Base-by-base conservation (phyloP, 1,139 yeast genomes). In the Blastobotrys ciferrii region DNA sequence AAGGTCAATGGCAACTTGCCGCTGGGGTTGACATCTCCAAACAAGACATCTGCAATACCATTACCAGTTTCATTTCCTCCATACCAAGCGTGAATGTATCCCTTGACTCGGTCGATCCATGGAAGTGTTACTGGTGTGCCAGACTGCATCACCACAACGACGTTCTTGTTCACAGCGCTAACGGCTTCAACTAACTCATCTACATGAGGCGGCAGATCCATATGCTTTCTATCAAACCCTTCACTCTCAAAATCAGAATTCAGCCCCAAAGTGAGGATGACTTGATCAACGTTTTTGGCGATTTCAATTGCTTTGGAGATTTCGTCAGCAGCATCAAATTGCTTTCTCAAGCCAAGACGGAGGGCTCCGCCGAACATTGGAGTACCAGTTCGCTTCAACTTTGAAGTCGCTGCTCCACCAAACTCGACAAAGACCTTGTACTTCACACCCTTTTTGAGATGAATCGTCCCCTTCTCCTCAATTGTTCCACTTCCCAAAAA, bases 51-150 rank as follows among this genome's bases (percentile, higher is more conserved):
- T 1, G 81, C 82, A 55, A 78, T 72, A 50, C 79, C 76, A 58
- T 76, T 62, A 60, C 78, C 81, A 50, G 71, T 58, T 56, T 75
- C 79, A 53, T 66, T 69, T 49, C 79, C 79, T 53, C 76, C 75
- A 54, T 71, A 74, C 72, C 74, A 71, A 15, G 74, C 80, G 50
- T 81, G 84, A 5, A 80, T 65, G 35, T 80, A 57, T 3, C 77
- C 77, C 48, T 70, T 71, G 14, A 74, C 77, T 19, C 74, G 62
- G 36, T 71, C 64, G 12, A 69, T 61, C 83, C 84, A 80, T 28
- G 83, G 82, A 73, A 81, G 69, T 32, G 76, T 69, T 25, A 81
- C 84, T 1, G 87, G 85, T 9, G 83, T 72, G 47, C 86, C 86
- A 2, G 82, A 73, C 61, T 80, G 84, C 63, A 78, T 75, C 20